Conservation (phyloP, 306 rosid species). For the Quercus wislizeni region DNA sequence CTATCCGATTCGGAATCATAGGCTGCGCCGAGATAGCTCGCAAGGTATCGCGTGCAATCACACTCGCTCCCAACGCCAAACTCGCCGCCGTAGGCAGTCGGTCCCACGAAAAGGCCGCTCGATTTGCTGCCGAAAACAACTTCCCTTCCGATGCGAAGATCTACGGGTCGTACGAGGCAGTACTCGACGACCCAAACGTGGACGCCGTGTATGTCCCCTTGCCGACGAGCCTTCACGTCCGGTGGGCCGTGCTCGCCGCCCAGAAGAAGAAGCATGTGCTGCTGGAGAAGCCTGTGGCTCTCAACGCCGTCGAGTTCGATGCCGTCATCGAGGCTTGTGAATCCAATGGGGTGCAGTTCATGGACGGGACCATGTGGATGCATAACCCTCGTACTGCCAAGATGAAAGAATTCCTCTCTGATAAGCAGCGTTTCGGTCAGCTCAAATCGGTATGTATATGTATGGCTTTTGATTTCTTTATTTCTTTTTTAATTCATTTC, state of each 20-base stretch:
- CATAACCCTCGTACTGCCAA: slow-evolving; percentile 81
- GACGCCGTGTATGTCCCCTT: slow-evolving; percentile 86
- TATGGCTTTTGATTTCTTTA: not conserved
- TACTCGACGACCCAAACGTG: slow-evolving; percentile 59
- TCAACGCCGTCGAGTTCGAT: slow-evolving; percentile 64
- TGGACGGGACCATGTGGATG: slow-evolving; percentile 97
- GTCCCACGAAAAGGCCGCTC: slow-evolving; percentile 56
- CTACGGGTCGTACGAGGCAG: slow-evolving; percentile 70
- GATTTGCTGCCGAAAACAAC: slow-evolving; percentile 44
- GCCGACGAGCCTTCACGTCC: slow-evolving; percentile 66
- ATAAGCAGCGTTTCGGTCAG: slow-evolving; percentile 63
- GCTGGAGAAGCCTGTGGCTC: slow-evolving; percentile 86
- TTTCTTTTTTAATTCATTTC: not conserved
- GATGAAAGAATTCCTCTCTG: slow-evolving; percentile 66
- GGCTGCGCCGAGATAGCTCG: slow-evolving; percentile 83
- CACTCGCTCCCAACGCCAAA: slow-evolving; percentile 52
- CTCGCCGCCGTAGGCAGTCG: slow-evolving; percentile 72
- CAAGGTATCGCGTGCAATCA: slow-evolving; percentile 71
- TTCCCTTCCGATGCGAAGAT: slow-evolving; percentile 42
- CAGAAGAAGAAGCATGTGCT: slow-evolving; percentile 73
- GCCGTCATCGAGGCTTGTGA: slow-evolving; percentile 67
- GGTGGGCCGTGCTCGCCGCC: slow-evolving; percentile 77
- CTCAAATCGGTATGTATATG: slow-evolving; percentile 56
- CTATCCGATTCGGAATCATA: slow-evolving; percentile 71
- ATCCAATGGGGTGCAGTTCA: slow-evolving; percentile 74